phyloP scores from a whole-genome alignment of 371 early-diverging fungal genomes.

The Dichotomocladium elegans region DNA sequence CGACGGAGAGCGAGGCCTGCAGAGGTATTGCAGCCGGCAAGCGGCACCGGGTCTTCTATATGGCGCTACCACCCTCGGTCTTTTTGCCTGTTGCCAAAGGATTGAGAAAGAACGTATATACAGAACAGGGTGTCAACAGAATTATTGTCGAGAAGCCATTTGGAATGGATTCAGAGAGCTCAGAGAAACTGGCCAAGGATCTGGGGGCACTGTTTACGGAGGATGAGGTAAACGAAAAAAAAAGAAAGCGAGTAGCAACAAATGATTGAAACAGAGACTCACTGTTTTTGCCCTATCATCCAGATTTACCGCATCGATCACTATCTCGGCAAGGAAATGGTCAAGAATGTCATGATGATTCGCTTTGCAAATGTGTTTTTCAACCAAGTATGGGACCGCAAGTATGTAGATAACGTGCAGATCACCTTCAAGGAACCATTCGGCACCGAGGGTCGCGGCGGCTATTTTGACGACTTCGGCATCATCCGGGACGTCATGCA shows the following conservation, averaged over 20 bases:
- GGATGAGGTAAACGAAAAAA: slow-evolving; percentile 55
- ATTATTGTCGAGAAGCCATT: slow-evolving; percentile 98
- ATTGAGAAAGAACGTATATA: slow-evolving; percentile 68
- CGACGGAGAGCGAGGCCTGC: slow-evolving; percentile 52
- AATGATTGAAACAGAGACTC: too few relatives aligned
- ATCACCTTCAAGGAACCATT: slow-evolving; percentile 98
- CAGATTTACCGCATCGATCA: slow-evolving; percentile 97
- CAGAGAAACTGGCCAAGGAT: slow-evolving; percentile 62
- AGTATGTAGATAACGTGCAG: slow-evolving; percentile 90
- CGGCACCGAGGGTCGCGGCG: slow-evolving; percentile 98
- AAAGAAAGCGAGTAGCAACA: too few relatives aligned
- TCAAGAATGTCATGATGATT: slow-evolving; percentile 93
- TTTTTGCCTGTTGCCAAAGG: slow-evolving; percentile 85
- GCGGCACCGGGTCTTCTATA: slow-evolving; percentile 74
- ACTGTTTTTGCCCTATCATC: too few relatives aligned
- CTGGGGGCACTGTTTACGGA: slow-evolving; percentile 77
- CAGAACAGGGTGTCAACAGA: slow-evolving; percentile 60
- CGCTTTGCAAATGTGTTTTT: slow-evolving; percentile 95
- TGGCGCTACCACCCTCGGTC: slow-evolving; percentile 96
- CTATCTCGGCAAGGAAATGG: slow-evolving; percentile 99
- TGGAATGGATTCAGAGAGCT: slow-evolving; percentile 88
- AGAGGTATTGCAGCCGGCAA: slow-evolving; percentile 14
- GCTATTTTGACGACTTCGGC: slow-evolving; percentile 99
- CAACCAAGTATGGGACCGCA: slow-evolving; percentile 89
- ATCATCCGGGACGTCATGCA: slow-evolving; percentile 99